These are phyloP conservation scores for Chaetomium strumarium DNA, from an alignment of 2,329 filamentous ascomycete genomes.

Conservation along the genomic window DNA sequence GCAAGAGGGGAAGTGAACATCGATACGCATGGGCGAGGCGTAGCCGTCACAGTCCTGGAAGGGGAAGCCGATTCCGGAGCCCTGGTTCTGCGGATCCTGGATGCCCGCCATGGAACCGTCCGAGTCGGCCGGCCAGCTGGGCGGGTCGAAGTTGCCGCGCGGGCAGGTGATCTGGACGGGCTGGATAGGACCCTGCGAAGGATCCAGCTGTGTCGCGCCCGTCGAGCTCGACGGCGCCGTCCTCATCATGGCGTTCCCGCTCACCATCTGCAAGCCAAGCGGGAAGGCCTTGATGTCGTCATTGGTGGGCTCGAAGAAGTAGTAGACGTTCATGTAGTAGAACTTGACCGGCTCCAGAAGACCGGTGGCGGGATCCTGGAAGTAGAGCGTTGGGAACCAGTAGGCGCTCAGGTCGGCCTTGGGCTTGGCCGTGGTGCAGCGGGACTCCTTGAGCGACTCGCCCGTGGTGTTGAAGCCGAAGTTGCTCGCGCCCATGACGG, in stretches of 20 bases:
- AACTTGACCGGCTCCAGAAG: slow-evolving; percentile 61
- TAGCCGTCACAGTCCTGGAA: slow-evolving; percentile 60
- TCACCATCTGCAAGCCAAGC: slow-evolving; percentile 63
- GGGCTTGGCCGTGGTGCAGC: slow-evolving; percentile 65
- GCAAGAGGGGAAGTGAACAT: slow-evolving; percentile 68
- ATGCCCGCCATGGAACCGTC: slow-evolving; percentile 52
- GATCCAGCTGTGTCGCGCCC: slow-evolving; percentile 45
- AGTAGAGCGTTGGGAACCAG: slow-evolving; percentile 70
- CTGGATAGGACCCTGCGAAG: slow-evolving; percentile 46
- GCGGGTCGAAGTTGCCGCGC: slow-evolving; percentile 40
- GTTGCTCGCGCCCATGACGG: slow-evolving; percentile 63
- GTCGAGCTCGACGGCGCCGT: slow-evolving; percentile 47
- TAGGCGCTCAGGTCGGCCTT: slow-evolving; percentile 68
- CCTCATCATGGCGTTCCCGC: slow-evolving; percentile 55
- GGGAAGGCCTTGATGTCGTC: slow-evolving; percentile 67
- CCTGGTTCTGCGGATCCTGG: slow-evolving; percentile 47
- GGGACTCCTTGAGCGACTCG: slow-evolving; percentile 51
- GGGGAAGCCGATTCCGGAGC: slow-evolving; percentile 61
- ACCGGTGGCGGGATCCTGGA: slow-evolving; percentile 55
- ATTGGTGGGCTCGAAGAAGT: slow-evolving; percentile 59
- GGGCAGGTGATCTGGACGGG: slow-evolving; percentile 57
- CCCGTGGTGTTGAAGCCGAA: slow-evolving; percentile 60
- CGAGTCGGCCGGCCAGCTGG: slow-evolving; percentile 49
- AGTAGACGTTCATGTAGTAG: slow-evolving; percentile 72
- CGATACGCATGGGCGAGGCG: slow-evolving; percentile 56